Conservation (phyloP, 352 stramenopile species). For the Phytophthora chlamydospora region DNA sequence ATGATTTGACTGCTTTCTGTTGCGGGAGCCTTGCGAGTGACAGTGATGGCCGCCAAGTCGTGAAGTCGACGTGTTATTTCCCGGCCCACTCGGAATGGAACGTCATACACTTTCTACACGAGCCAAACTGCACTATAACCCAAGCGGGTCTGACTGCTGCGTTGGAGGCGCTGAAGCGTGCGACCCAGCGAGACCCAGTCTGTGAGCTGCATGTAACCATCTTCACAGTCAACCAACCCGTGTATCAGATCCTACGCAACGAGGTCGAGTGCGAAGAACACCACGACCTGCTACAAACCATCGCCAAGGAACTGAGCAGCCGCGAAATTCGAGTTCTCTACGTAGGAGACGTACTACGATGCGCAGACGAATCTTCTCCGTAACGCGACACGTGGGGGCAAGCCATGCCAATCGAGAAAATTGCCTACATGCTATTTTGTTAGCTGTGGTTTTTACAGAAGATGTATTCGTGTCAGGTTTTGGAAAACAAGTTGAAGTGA, state of each 20-base stretch:
- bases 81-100: slow-evolving; percentile 1
- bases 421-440: too few relatives aligned
- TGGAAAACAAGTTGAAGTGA: too few relatives aligned
- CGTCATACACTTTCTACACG: neutral
- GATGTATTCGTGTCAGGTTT: too few relatives aligned
- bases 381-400: neutral
- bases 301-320: neutral
- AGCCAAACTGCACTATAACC: neutral
- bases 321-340: neutral
- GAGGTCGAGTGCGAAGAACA: neutral
- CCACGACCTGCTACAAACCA: neutral
- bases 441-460: too few relatives aligned
- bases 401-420: too few relatives aligned
- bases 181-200: neutral
- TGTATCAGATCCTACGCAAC: neutral
- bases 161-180: neutral
- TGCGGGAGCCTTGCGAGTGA: slow-evolving; percentile 21
- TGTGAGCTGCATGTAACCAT: neutral
- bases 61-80: neutral
- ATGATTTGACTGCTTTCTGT: slow-evolving; percentile 49
- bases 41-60: neutral
- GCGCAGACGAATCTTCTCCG: neutral
- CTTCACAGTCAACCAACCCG: neutral
- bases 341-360: neutral
- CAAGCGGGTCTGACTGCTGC: neutral